Base-by-base conservation (phyloP, 331 rosid genomes). In the Ulmus americana region DNA sequence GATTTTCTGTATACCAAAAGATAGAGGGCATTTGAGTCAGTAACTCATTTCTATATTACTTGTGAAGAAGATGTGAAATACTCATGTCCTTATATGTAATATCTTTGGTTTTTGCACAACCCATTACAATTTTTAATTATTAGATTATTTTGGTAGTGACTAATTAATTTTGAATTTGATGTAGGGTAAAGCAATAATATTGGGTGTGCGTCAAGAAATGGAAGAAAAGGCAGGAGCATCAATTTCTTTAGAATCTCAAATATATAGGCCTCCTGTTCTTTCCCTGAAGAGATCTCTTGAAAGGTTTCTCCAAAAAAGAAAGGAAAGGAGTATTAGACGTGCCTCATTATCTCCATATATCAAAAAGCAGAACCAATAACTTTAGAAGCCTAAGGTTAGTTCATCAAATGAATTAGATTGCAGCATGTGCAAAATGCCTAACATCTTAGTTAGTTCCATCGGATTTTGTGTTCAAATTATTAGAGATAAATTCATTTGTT, bases 111-210 rank as follows among this genome's bases (percentile, higher is more conserved):
- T 28, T 28, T 28, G 35, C 35, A 28, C 35, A 28, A 28, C 35
- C 35, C 35, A 28, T 28, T 28, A 28, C 35, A 2, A 28, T 28
- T 28, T 28, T 28, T 28, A 28, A 28, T 28, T 28, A 3, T 28
- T 28, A 28, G 35, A 28, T 28, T 28, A 28, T 28, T 28, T 28
- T 28, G 4, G 4, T 0, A 5, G 42, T 10, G 6, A 4, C 18
- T 64, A 3, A 20, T 16, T 5, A 48, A 48, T 13, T 48, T 48
- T 13, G 14, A 48, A 48, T 48, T 28, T 28, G 5, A 6, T 48
- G 76, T 62, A 85, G 90, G 83, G 72, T 13, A 76, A 84, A 41
- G 79, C 72, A 59, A 79, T 80, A 15, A 72, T 85, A 45, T 70
- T 79, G 75, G 47, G 72, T 64, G 85, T 82, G 60, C 53, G 61